Conservation (phyloP, 2,329 filamentous ascomycete species). For the Fusarium guadeloupense region DNA sequence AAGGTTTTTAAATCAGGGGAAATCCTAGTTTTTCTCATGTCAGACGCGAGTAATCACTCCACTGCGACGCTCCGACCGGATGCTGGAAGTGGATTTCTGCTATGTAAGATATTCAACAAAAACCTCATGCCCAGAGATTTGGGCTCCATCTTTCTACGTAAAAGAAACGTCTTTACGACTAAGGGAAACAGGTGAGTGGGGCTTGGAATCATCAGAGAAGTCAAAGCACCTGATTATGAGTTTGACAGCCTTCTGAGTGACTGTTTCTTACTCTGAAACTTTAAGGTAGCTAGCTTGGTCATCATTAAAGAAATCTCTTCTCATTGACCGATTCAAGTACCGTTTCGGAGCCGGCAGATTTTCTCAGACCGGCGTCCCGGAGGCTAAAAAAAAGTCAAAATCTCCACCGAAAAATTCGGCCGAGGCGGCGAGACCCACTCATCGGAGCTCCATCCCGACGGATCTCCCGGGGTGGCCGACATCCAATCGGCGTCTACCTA, state of each 20-base stretch:
- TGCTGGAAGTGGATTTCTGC: slow-evolving; percentile 12
- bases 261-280: neutral
- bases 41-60: slow-evolving; percentile 17
- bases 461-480: slow-evolving; percentile 26
- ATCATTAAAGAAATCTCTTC: neutral
- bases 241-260: neutral
- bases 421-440: neutral
- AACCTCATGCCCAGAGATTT: slow-evolving; percentile 27
- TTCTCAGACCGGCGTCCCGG: neutral
- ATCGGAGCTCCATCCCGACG: slow-evolving; percentile 27
- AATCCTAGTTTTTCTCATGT: slow-evolving; percentile 25
- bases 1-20: slow-evolving; percentile 4
- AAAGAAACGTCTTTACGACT: slow-evolving; percentile 32
- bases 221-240: neutral
- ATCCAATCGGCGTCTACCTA: slow-evolving; percentile 16
- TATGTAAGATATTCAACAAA: slow-evolving; percentile 8
- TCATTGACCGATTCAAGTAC: neutral
- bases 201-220: slow-evolving; percentile 9
- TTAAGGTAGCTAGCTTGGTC: neutral
- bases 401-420: neutral
- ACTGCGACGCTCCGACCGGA: slow-evolving; percentile 23
- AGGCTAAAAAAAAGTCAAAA: neutral
- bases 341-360: neutral
- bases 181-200: slow-evolving; percentile 7
- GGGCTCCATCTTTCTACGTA: slow-evolving; percentile 38